phyloP scores from a whole-genome alignment of 2,329 filamentous ascomycete species.

The Phyllosticta capitalensis region DNA sequence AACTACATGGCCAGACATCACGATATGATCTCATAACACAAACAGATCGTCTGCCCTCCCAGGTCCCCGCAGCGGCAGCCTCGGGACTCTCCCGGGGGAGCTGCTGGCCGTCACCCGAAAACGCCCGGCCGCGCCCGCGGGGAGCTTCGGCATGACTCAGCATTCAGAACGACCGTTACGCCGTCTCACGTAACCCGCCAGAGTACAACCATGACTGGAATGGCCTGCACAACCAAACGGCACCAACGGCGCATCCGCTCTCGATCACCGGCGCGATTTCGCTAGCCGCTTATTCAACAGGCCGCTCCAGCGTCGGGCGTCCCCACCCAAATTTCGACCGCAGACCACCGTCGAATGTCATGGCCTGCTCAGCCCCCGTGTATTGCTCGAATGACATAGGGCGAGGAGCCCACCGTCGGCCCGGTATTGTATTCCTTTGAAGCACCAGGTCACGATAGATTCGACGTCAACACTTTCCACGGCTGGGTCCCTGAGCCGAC shows the following conservation, averaged over 20 bases:
- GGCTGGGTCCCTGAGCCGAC: not conserved
- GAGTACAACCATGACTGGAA: not conserved
- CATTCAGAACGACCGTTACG: not conserved
- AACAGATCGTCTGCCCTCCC: not conserved
- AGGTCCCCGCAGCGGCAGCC: conserved; percentile 7
- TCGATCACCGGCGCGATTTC: conserved; percentile 6
- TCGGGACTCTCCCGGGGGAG: conserved; percentile 1
- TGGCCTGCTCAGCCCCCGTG: conserved; percentile 4
- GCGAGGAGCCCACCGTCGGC: conserved; percentile 7
- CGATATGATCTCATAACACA: not conserved
- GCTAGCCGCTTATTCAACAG: conserved; percentile 4
- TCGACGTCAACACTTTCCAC: not conserved
- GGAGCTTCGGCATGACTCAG: not conserved
- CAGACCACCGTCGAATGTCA: conserved; percentile 10
- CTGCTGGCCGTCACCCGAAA: conserved; percentile 3
- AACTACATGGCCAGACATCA: not conserved
- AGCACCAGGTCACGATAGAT: not conserved
- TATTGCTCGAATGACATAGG: conserved; percentile 9
- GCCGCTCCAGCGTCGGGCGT: not conserved
- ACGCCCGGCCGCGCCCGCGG: not conserved
- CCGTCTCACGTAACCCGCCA: not conserved
- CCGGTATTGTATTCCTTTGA: conserved; percentile 4
- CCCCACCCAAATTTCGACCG: conserved; percentile 5
- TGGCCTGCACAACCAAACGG: not conserved
- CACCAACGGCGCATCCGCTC: not conserved